phyloP scores from a whole-genome alignment of 139 green algal genomes.

The Micractinium sp. region DNA sequence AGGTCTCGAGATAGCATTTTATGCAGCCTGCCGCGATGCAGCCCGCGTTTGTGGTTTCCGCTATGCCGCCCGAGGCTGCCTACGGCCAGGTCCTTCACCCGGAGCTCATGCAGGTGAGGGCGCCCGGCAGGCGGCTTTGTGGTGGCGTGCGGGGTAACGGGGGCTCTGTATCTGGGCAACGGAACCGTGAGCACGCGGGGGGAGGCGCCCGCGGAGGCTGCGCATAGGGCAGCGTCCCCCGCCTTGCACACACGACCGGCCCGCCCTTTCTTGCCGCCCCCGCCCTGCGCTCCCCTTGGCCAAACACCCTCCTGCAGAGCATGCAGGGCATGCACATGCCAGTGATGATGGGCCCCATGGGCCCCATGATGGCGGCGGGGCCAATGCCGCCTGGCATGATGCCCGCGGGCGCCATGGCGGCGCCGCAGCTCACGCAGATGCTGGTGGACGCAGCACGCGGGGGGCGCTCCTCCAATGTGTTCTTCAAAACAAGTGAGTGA shows the following conservation, averaged over 20 bases:
- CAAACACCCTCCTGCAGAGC: neutral
- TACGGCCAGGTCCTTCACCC: neutral
- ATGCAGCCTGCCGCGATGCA: too few relatives aligned
- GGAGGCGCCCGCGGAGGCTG: neutral
- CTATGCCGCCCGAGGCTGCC: neutral
- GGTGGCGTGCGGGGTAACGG: too few relatives aligned
- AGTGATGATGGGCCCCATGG: conserved; percentile 23
- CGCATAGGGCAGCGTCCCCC: neutral
- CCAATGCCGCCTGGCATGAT: conserved; percentile 31
- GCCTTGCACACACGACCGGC: conserved; percentile 10
- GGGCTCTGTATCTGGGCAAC: too few relatives aligned
- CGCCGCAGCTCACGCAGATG: conserved; percentile 41
- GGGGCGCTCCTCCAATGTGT: conserved; percentile 43
- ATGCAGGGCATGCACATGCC: conserved; percentile 30
- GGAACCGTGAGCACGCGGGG: too few relatives aligned
- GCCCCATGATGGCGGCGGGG: conserved; percentile 33
- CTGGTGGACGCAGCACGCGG: conserved; percentile 20
- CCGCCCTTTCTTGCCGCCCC: neutral
- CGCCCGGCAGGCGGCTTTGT: neutral
- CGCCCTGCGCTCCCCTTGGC: neutral
- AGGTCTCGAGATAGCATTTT: too few relatives aligned
- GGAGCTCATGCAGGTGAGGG: conserved; percentile 37
- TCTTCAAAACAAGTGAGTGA: conserved; percentile 55
- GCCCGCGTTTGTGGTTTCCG: neutral
- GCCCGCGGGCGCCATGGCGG: conserved; percentile 26